A percentile compares a stretch with the other conserved stretches of the same genome.
phyloP scores from a whole-genome alignment of 495 filamentous ascomycete genomes.

The Daldinia grandis region DNA sequence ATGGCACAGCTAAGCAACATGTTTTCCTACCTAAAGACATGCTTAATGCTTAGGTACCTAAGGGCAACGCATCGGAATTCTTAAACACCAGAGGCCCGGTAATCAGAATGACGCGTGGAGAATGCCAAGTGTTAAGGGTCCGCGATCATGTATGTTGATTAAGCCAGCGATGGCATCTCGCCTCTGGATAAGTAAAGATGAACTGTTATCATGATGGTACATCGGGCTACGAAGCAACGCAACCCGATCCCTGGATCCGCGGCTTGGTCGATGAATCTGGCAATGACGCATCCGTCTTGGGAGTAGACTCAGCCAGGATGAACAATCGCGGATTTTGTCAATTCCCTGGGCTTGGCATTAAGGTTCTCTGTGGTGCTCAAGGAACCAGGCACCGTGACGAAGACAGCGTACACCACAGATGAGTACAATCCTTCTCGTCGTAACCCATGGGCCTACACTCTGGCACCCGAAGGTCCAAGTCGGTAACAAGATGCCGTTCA shows the following conservation, averaged over 20 bases:
- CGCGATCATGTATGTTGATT: constrained; percentile 5
- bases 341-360: neutral
- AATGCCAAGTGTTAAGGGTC: constrained; percentile 22
- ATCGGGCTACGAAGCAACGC: neutral
- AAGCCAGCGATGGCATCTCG: constrained; percentile 5
- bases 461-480: constrained; percentile 15
- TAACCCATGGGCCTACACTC: constrained; percentile 2
- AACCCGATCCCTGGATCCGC: neutral
- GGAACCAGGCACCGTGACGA: neutral
- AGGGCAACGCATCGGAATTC: constrained; percentile 4
- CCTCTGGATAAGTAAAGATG: neutral
- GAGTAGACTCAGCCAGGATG: constrained; percentile 1
- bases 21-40: constrained; percentile 1
- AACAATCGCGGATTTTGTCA: neutral
- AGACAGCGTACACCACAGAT: neutral
- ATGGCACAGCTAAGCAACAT: constrained; percentile 10
- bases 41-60: neutral
- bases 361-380: neutral
- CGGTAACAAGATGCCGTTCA: neutral
- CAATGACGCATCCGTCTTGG: neutral
- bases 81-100: constrained; percentile 12
- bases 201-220: neutral
- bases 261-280: neutral
- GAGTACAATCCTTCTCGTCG: constrained; percentile 9
- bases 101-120: constrained; percentile 17